A percentile compares a stretch with the other conserved stretches of the same genome.
phyloP scores from a whole-genome alignment of 116 monocot species.

The Papilionanthe hybrid region DNA sequence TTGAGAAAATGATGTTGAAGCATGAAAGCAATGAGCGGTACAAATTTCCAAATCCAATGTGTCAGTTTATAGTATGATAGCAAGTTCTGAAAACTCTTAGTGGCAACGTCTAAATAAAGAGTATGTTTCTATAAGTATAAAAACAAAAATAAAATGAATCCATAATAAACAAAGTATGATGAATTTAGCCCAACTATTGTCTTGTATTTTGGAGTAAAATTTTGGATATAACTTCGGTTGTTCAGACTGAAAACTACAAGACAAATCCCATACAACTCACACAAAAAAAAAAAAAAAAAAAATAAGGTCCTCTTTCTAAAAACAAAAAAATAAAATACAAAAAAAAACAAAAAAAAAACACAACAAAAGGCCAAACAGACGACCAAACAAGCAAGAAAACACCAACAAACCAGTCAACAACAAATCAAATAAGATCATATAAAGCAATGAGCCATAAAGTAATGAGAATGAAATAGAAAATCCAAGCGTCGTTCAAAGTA shows the following conservation, averaged over 20 bases:
- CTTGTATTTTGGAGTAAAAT: constrained; percentile 38
- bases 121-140: background rate
- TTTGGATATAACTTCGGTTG: constrained; percentile 33
- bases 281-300: too few relatives aligned
- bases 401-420: too few relatives aligned
- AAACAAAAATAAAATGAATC: background rate
- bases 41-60: background rate
- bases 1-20: background rate
- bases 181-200: constrained; percentile 33
- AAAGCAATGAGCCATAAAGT: too few relatives aligned
- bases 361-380: too few relatives aligned
- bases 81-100: constrained; percentile 22
- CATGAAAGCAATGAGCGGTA: background rate
- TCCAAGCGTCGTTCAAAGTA: too few relatives aligned
- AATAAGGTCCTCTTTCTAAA: too few relatives aligned
- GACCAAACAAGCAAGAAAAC: too few relatives aligned
- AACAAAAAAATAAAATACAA: too few relatives aligned
- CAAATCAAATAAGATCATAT: too few relatives aligned
- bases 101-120: constrained; percentile 31
- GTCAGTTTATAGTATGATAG: background rate
- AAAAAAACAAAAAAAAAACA: too few relatives aligned
- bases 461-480: too few relatives aligned
- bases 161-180: background rate
- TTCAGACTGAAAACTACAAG: constrained; percentile 41
- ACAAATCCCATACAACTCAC: too few relatives aligned